Conservation (phyloP, 345 rosid genomes). For the Carallia pectinifolia region DNA sequence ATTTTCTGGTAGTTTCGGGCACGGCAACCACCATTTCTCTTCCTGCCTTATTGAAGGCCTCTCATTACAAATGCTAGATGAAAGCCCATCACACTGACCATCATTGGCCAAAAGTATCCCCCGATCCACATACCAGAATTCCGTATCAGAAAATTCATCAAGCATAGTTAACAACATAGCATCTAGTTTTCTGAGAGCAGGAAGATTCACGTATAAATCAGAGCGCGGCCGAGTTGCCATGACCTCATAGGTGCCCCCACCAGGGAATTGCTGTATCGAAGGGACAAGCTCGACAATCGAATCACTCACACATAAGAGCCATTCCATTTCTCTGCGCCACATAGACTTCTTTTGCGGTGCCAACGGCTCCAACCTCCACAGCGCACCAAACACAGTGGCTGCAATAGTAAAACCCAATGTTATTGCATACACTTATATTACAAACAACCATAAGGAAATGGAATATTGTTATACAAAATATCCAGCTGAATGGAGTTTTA, state of each 20-base stretch:
- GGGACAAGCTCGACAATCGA: slow-evolving; percentile 34
- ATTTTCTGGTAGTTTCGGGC: slow-evolving; percentile 20
- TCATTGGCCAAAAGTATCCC: slow-evolving; percentile 13
- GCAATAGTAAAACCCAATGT: slow-evolving; percentile 6
- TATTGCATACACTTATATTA: not conserved
- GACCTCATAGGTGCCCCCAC: slow-evolving; percentile 29
- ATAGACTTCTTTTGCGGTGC: slow-evolving; percentile 21
- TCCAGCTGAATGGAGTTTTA: not conserved
- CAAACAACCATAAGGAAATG: no score
- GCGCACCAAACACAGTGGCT: slow-evolving; percentile 32
- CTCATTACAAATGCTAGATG: slow-evolving; percentile 6
- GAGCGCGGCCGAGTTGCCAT: slow-evolving; percentile 28
- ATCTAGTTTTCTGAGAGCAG: slow-evolving; percentile 33
- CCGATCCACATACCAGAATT: slow-evolving; percentile 29
- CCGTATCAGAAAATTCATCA: slow-evolving; percentile 20
- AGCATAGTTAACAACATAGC: slow-evolving; percentile 26
- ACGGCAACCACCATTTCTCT: slow-evolving; percentile 36
- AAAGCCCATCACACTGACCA: slow-evolving; percentile 2
- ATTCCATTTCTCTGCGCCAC: slow-evolving; percentile 33
- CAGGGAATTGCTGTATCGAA: slow-evolving; percentile 22
- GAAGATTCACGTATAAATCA: slow-evolving; percentile 28
- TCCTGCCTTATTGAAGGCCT: slow-evolving; percentile 17
- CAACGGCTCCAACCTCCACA: slow-evolving; percentile 30
- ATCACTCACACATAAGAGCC: slow-evolving; percentile 29
- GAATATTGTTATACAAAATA: not conserved